A percentile compares a stretch with the other conserved stretches of the same genome.
Conservation (phyloP, 495 filamentous ascomycete genomes). For the Cairneyella variabilis region DNA sequence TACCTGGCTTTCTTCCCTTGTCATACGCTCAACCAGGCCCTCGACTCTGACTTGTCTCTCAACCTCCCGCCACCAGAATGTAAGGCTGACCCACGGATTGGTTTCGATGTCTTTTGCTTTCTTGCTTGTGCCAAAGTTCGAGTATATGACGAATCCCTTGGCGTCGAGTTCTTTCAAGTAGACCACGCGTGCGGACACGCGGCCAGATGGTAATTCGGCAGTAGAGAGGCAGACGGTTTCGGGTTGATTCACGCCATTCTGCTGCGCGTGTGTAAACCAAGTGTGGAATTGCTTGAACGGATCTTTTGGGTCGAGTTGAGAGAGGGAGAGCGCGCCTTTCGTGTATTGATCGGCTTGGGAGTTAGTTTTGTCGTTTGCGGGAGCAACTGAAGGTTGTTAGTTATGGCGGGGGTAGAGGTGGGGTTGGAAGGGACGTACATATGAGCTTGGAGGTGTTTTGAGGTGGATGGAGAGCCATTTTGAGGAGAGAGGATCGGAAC, state of each 20-base stretch:
- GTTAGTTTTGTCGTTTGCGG: conserved; percentile 28
- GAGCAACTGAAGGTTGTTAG: conserved; percentile 34
- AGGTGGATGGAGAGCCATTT: conserved; percentile 46
- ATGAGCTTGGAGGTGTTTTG: conserved; percentile 43
- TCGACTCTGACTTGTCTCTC: conserved; percentile 88
- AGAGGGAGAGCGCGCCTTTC: conserved; percentile 47
- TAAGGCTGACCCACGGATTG: conserved; percentile 66
- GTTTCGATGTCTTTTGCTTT: conserved; percentile 62
- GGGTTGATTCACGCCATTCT: conserved; percentile 58
- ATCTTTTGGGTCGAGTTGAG: conserved; percentile 44
- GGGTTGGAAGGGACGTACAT: conserved; percentile 39
- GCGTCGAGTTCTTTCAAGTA: conserved; percentile 86
- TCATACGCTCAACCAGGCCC: conserved; percentile 64
- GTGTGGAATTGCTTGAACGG: conserved; percentile 80
- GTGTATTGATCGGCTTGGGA: conserved; percentile 61
- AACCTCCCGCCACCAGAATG: conserved; percentile 71
- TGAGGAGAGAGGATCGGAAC: conserved; percentile 17
- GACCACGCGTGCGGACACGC: conserved; percentile 78
- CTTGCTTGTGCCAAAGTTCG: conserved; percentile 77
- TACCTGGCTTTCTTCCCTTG: conserved; percentile 69
- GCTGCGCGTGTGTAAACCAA: conserved; percentile 76
- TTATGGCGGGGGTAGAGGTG: conserved; percentile 38
- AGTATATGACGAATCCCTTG: conserved; percentile 85
- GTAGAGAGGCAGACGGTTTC: conserved; percentile 80
- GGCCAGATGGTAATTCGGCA: conserved; percentile 77